A percentile compares a stretch with the other conserved stretches of the same genome.
Evolutionary conservation across 495 filamentous ascomycete genomes (phyloP).

Genomic region (Xylaria grammica): DNA sequence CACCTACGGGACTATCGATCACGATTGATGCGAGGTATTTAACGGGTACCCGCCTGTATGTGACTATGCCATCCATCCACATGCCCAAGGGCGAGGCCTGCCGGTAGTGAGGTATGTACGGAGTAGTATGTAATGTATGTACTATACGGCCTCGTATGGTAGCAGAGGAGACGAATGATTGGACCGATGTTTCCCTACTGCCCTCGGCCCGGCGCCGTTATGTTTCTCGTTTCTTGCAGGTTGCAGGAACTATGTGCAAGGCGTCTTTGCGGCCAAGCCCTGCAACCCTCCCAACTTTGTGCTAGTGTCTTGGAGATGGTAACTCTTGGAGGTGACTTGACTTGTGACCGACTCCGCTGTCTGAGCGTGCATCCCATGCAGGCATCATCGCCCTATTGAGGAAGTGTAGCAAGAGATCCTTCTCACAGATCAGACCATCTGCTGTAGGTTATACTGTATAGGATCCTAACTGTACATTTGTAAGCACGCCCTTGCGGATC

Average conservation of each 20-base stretch:
- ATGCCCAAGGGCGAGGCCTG: no score
- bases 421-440: slow-evolving; percentile 1
- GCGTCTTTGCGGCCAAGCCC: neutral
- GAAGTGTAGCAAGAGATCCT: slow-evolving; percentile 1
- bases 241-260: slow-evolving; percentile 12
- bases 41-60: no score
- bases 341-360: neutral
- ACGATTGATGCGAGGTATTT: no score
- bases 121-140: no score
- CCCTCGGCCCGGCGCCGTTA: neutral
- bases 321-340: slow-evolving; percentile 1
- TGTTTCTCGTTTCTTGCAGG: slow-evolving; percentile 13
- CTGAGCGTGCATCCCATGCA: slow-evolving; percentile 20
- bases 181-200: neutral
- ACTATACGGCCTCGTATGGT: no score
- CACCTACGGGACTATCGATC: no score
- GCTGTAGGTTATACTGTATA: neutral
- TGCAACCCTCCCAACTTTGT: neutral
- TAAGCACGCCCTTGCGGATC: neutral
- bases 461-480: neutral
- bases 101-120: no score
- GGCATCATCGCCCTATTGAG: neutral
- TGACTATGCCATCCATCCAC: no score
- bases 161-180: neutral
- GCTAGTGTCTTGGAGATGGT: neutral